These are phyloP conservation scores for Globisporangium cystogenes DNA, from an alignment of 352 stramenopile genomes.

Conservation along the genomic window DNA sequence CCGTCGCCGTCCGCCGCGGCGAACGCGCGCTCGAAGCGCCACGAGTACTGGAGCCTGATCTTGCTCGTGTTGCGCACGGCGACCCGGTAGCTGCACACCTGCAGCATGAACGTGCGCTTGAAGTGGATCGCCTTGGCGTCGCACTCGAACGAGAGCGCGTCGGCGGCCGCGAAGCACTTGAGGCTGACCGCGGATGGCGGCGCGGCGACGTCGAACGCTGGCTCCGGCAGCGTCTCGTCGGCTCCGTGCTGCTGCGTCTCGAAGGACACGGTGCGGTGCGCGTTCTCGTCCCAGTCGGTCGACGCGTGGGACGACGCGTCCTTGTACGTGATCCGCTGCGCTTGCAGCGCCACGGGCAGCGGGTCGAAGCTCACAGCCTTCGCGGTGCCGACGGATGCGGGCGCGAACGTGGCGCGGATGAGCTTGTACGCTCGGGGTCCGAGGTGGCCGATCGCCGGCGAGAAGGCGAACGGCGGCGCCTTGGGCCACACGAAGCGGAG, in stretches of 20 bases:
- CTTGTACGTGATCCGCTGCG: constrained; percentile 56
- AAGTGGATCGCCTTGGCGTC: constrained; percentile 61
- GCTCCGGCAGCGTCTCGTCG: constrained; percentile 30
- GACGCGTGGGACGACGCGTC: constrained; percentile 12
- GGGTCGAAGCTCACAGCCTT: constrained; percentile 32
- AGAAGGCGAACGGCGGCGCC: constrained; percentile 60
- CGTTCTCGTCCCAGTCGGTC: constrained; percentile 77
- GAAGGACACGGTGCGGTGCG: constrained; percentile 56
- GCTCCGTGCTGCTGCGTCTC: constrained; percentile 17
- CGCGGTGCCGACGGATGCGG: constrained; percentile 7
- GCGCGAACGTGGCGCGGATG: constrained; percentile 72
- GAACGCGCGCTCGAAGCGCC: constrained; percentile 35
- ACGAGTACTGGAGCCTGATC: constrained; percentile 54
- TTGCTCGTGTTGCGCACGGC: constrained; percentile 66
- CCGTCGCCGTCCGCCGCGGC: background rate
- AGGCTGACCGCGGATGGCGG: constrained; percentile 30
- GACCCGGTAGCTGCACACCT: constrained; percentile 74
- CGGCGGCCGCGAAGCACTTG: constrained; percentile 63
- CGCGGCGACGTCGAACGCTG: constrained; percentile 35
- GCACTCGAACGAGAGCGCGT: constrained; percentile 52
- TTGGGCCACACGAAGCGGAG: constrained; percentile 75
- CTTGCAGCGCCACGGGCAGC: constrained; percentile 32
- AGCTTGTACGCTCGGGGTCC: constrained; percentile 50
- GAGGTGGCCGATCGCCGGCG: constrained; percentile 67
- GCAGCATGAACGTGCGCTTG: constrained; percentile 84